These are phyloP conservation scores for Heterobasidion annosum DNA, from an alignment of 1,284 basidiomycete genomes.

Conservation along the genomic window DNA sequence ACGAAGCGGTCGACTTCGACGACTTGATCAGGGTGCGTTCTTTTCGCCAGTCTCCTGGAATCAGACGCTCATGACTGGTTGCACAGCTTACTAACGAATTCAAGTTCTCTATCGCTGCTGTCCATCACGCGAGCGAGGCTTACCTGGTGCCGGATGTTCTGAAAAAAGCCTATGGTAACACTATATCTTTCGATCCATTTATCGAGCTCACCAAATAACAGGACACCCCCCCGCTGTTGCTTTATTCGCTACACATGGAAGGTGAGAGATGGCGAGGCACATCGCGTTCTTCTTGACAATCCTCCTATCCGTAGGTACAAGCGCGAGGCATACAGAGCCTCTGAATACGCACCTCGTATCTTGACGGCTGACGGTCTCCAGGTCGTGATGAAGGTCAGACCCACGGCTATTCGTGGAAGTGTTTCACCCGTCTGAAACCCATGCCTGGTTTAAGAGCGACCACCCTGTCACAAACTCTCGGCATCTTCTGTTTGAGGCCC, in stretches of 20 bases:
- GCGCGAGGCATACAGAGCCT: constrained; percentile 78
- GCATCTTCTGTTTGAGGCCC: constrained; percentile 21
- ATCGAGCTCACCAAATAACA: constrained; percentile 11
- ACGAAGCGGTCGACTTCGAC: constrained; percentile 28
- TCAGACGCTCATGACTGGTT: not conserved
- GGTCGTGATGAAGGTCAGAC: constrained; percentile 71
- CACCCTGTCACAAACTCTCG: constrained; percentile 8
- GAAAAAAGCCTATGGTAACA: constrained; percentile 54
- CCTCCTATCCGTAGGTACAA: constrained; percentile 47
- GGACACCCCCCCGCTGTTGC: constrained; percentile 60
- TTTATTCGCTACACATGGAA: constrained; percentile 58
- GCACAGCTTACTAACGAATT: constrained; percentile 65
- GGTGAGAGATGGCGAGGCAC: constrained; percentile 18
- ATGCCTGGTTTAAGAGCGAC: not conserved
- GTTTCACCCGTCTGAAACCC: not conserved
- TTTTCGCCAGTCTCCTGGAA: not conserved
- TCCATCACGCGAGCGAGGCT: constrained; percentile 85
- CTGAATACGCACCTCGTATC: constrained; percentile 77
- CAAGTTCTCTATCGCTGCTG: constrained; percentile 72
- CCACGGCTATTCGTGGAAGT: not conserved
- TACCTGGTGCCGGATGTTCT: constrained; percentile 75
- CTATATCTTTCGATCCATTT: constrained; percentile 28
- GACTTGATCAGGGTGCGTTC: constrained; percentile 13
- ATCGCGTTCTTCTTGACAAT: not conserved
- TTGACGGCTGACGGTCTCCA: constrained; percentile 66